Evolutionary conservation across 116 monocot genomes (phyloP), one percentile per base, ranked within the genome.

Genomic region (Zostera marina): DNA sequence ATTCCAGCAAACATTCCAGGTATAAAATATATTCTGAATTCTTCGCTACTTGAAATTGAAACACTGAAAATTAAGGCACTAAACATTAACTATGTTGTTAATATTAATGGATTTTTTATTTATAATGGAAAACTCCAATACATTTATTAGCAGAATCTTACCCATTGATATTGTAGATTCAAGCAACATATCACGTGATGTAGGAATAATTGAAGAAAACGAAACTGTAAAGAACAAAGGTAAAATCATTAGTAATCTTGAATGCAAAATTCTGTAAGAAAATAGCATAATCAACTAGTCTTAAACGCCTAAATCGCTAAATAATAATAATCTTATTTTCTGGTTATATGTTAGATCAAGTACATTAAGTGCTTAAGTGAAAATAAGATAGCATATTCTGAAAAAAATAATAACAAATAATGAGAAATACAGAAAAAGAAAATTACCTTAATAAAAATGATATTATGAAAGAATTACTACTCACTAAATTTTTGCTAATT

Each of bases 281-380:
- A 9, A 49, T 15, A 49, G 20, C 20, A 51, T 19, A 19, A 51
- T 16, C 9, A 51, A 13, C 49, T 51, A 19, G 9, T 51, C n/a
- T n/a, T n/a, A n/a, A n/a, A n/a, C n/a, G n/a, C n/a, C n/a, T n/a
- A n/a, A n/a, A n/a, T n/a, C n/a, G 19, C 49, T 51, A 51, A 51
- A 20, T 10, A 9, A 21, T 8, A 51, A 51, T 19, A n/a, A n/a
- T n/a, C n/a, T n/a, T 5, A 16, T 19, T 17, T 58, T 20, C 40
- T 58, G 40, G 32, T 15, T 8, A 58, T 42, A 9, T 7, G 14
- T 13, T 55, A 22, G 13, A 32, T 11, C 39, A 1, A n/a, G n/a
- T n/a, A n/a, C n/a, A n/a, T 19, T 58, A 58, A 41, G 11, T n/a
- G n/a, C 26, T 23, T 26, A 55, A 55, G 25, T 38, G 54, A 55